Evolutionary conservation across 371 early-diverging fungal species (phyloP), one percentile per base, ranked within the genome.

Genomic region (Rhizopus delemar): DNA sequence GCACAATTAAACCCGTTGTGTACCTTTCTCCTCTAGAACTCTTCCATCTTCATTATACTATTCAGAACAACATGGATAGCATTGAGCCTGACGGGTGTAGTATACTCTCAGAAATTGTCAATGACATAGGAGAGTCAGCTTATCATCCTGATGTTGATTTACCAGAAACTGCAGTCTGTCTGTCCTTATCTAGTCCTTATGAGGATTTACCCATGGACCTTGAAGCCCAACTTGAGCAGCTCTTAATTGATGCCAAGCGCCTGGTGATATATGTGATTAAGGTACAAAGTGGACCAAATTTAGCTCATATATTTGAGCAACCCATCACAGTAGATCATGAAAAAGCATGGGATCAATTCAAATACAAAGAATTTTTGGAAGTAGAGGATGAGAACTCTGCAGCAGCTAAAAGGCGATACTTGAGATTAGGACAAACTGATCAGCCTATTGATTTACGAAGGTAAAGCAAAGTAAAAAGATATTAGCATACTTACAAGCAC

Each of bases 211-310:
- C 81, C 41, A 82, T 87, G 56, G 92, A 92, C 53, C 79, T 81
- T 5, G 83, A 82, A 11, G 74, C 81, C 50, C 84, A 81, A 15
- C 65, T 86, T 35, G 86, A 89, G 51, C 86, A 90, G 15, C 73
- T 97, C 31, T 82, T 94, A 46, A 80, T 87, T 13, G 95, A 96
- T 65, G 91, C 98, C 28, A 99, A 98, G 74, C 89, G 95, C 22
- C 81, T 89, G 52, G 84, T 95, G 16, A 70, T 93, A 39, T 82
- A 87, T 41, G 86, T 96, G 31, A 81, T 98, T 56, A 86, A 86
- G 32, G 84, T 96, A 31, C 93, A 96, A 69, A 77, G 81, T 8
- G 98, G 97, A 3, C 70, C 68, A 34, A 88, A 84, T 58, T 73
- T 99, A 22, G 80, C 91, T 36, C 91, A 93, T 54, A 89, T 97